phyloP scores from a whole-genome alignment of 75 land plant genomes.

The Cryptomeria japonica region DNA sequence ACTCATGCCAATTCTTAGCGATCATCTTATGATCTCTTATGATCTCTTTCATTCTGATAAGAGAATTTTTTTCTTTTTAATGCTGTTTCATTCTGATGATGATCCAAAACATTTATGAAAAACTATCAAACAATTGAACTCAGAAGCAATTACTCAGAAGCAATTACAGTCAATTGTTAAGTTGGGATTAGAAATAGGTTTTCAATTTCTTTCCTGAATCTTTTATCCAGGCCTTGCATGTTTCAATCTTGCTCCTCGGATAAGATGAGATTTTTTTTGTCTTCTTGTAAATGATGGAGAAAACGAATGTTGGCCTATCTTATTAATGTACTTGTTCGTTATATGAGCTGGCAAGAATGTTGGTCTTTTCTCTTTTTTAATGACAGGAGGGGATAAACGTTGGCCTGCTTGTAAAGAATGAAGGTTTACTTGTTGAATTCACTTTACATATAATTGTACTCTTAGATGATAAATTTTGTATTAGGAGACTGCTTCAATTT shows the following conservation, averaged over 20 bases:
- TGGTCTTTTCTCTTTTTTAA: neutral
- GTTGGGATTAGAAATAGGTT: neutral
- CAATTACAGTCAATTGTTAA: no score
- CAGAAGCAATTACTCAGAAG: no score
- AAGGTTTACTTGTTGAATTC: neutral
- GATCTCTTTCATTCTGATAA: no score
- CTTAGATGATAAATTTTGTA: neutral
- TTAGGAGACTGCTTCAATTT: no score
- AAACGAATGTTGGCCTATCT: neutral
- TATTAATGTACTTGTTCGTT: neutral
- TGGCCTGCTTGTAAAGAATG: neutral
- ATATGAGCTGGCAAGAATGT: neutral
- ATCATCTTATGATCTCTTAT: no score
- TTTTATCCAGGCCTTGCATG: neutral
- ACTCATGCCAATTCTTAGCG: no score
- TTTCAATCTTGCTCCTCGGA: neutral
- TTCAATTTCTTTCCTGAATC: neutral
- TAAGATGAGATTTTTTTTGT: neutral
- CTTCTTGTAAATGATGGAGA: neutral
- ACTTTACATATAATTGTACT: no score
- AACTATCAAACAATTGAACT: no score
- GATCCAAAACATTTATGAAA: no score
- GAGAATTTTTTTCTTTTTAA: no score
- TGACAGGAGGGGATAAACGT: neutral
- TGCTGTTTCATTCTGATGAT: no score